Percentiles rank a stretch among this genome's conserved stretches.
Evolutionary conservation across 176 grass and related monocot genomes (phyloP).

Genomic region (Musa schizocarpa): DNA sequence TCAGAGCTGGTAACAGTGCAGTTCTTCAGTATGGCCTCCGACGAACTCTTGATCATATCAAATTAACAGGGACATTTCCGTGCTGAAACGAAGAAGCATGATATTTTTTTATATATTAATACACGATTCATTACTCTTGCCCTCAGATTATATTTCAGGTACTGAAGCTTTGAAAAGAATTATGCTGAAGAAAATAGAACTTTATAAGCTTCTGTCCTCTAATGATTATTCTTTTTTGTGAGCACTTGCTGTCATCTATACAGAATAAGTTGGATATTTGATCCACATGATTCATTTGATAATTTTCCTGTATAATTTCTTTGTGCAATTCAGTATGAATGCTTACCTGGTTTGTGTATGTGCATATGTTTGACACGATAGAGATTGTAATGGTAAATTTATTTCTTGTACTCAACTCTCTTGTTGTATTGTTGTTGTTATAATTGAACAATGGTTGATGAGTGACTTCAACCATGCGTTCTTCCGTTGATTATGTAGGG

Average conservation of each 20-base stretch:
- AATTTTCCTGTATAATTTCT: not conserved
- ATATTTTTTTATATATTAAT: not conserved
- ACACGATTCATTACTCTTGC: not conserved
- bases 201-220: not conserved
- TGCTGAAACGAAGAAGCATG: not conserved
- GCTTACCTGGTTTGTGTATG: not conserved
- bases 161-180: not conserved
- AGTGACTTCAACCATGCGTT: too few relatives aligned
- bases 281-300: not conserved
- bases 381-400: too few relatives aligned
- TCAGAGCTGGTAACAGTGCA: constrained; percentile 1
- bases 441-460: too few relatives aligned
- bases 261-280: not conserved
- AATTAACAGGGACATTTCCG: constrained; percentile 8
- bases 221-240: not conserved
- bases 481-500: too few relatives aligned
- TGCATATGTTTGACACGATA: too few relatives aligned
- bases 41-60: not conserved
- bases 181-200: not conserved
- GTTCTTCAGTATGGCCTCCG: constrained; percentile 1
- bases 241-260: not conserved
- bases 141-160: not conserved
- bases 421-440: too few relatives aligned
- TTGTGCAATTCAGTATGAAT: not conserved
- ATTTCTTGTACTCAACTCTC: too few relatives aligned